Percentiles rank a stretch among this genome's conserved stretches.
Evolutionary conservation across 768 basidiomycete species (phyloP).

Genomic region (Suillus brevipes): DNA sequence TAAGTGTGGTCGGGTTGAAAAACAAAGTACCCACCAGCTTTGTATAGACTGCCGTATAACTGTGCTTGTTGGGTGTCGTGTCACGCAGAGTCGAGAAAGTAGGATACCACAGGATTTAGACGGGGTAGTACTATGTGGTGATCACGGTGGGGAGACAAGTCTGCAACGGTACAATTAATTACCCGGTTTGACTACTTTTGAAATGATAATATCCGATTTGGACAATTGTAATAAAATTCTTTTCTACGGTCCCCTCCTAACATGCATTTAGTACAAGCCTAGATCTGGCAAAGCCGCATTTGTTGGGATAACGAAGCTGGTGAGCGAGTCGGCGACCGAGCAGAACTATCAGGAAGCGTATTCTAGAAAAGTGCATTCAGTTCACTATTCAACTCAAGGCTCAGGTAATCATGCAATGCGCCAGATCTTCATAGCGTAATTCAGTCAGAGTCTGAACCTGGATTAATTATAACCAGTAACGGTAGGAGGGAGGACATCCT

Average conservation of each 20-base stretch:
- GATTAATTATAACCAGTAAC: neutral
- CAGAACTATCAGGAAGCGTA: neutral
- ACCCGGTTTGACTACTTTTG: constrained; percentile 4
- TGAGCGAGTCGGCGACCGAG: neutral
- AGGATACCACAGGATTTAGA: constrained; percentile 1
- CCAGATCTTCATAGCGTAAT: neutral
- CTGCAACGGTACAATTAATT: constrained; percentile 6
- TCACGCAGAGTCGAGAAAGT: neutral
- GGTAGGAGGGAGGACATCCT: neutral
- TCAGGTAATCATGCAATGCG: neutral
- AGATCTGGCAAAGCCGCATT: neutral
- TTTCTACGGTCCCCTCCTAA: neutral
- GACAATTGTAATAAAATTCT: constrained; percentile 4
- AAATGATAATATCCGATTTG: constrained; percentile 1
- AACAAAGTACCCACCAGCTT: neutral
- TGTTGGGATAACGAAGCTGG: neutral
- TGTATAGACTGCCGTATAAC: constrained; percentile 1
- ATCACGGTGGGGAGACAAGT: constrained; percentile 7
- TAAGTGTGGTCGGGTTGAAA: neutral
- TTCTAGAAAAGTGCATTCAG: neutral
- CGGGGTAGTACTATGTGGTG: neutral
- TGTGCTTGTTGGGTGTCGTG: neutral
- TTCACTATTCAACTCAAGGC: neutral
- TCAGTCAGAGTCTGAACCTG: neutral
- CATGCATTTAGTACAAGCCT: neutral